Evolutionary conservation across 345 rosid genomes (phyloP), one percentile per base, ranked within the genome.

Genomic region (Ceriops zippeliana): DNA sequence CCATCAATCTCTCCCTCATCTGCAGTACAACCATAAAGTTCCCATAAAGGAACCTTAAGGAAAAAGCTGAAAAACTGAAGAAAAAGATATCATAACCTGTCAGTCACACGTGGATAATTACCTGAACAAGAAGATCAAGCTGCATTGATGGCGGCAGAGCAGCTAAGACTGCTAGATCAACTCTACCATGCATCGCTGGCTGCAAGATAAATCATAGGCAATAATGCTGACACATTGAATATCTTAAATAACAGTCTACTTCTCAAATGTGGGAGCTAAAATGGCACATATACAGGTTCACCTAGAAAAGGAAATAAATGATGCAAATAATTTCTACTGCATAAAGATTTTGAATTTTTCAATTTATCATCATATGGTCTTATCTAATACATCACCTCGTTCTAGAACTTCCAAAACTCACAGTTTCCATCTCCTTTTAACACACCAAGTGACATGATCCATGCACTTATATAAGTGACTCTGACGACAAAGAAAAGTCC

Each of bases 1-100:
- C 96, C 93, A 95, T 95, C 86, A 88, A 76, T 68, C 82, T 83
- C 83, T 95, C 99, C 80, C 96, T 87, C 96, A 95, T 91, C 99
- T 95, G 73, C 75, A 76, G 35, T 67, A 60, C 32, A 34, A 58
- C 26, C 69, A 54, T 34, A 37, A 76, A 38, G 20, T 53, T 75
- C 46, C 75, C 52, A 42, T 70, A 24, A 51, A 34, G 26, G 58
- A 65, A 10, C 10, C 24, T 19, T 66, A 59, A 20, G 51, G 27
- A 42, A 37, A n/a, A 52, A 63, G 73, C 35, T 13, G 35, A 65
- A 74, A 72, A 69, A 53, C 62, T 28, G 30, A 4, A 37, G 69
- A 58, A 66, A 11, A 61, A 27, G 27, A 75, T 68, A 35, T 54
- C 46, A 69, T 64, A 63, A 42, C 61, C 51, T 62, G 17, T 46